phyloP scores from a whole-genome alignment of 1,284 basidiomycete species.

The Calocybe gambosa region DNA sequence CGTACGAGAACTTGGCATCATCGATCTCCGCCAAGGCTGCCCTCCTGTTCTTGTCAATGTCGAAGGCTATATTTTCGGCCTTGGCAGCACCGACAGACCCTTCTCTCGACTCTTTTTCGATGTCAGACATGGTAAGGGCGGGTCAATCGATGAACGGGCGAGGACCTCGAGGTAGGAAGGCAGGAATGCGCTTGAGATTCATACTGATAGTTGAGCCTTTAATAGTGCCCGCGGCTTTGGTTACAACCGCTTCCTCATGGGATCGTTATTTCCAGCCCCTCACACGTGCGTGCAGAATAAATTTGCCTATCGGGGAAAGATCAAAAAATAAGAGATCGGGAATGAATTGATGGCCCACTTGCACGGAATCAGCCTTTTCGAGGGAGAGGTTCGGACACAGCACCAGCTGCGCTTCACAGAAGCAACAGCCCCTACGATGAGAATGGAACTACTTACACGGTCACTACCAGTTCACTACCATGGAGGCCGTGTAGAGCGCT shows the following conservation, averaged over 20 bases:
- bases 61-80: conserved; percentile 44
- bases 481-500: no score
- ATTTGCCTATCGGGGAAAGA: conserved; percentile 5
- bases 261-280: background rate
- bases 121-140: conserved; percentile 12
- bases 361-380: background rate
- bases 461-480: no score
- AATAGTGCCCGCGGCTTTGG: background rate
- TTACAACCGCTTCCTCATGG: conserved; percentile 6
- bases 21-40: conserved; percentile 73
- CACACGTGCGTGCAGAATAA: conserved; percentile 13
- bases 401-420: no score
- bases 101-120: conserved; percentile 14
- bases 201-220: background rate
- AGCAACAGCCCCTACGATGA: no score
- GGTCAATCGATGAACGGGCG: background rate
- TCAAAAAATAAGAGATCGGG: background rate
- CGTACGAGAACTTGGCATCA: conserved; percentile 66
- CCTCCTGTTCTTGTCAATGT: conserved; percentile 52
- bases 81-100: conserved; percentile 42
- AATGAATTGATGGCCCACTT: background rate
- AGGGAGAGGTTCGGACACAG: background rate
- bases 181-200: conserved; percentile 1
- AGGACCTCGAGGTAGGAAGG: conserved; percentile 8
- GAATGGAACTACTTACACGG: no score